phyloP scores from a whole-genome alignment of 208 protist species.

The Leishmania gerbilli region DNA sequence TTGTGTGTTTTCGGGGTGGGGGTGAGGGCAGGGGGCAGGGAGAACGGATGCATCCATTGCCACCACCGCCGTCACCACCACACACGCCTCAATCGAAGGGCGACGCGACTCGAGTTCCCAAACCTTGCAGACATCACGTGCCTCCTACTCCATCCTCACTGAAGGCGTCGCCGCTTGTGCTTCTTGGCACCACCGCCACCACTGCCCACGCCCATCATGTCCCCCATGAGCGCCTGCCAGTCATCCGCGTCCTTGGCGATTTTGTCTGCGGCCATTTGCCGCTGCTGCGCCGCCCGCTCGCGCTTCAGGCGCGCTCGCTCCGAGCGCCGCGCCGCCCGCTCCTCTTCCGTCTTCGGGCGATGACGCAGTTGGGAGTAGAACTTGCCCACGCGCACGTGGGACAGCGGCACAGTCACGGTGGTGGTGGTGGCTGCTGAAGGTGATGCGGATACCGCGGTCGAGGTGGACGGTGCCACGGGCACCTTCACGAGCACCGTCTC shows the following conservation, averaged over 20 bases:
- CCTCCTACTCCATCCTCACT: background rate
- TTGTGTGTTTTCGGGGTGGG: background rate
- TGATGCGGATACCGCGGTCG: background rate
- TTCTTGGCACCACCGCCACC: background rate
- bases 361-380: slow-evolving; percentile 71
- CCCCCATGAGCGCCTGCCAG: slow-evolving; percentile 67
- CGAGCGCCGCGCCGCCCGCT: slow-evolving; percentile 39
- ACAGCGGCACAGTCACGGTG: slow-evolving; percentile 62
- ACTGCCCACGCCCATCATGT: slow-evolving; percentile 43
- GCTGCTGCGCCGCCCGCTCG: slow-evolving; percentile 44
- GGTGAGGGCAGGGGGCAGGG: background rate
- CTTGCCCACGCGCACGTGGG: slow-evolving; percentile 55
- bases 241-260: slow-evolving; percentile 69
- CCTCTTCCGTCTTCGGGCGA: slow-evolving; percentile 44
- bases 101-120: background rate
- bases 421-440: background rate
- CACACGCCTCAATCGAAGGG: slow-evolving; percentile 10
- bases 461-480: background rate
- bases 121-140: background rate
- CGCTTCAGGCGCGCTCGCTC: slow-evolving; percentile 52
- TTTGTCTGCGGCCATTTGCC: slow-evolving; percentile 42
- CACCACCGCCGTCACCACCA: background rate
- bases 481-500: slow-evolving; percentile 57
- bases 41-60: background rate
- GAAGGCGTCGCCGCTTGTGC: slow-evolving; percentile 20